Percentiles rank a stretch among this genome's conserved stretches.
Conservation (phyloP, 768 basidiomycete species). For the Trametes cingulata region DNA sequence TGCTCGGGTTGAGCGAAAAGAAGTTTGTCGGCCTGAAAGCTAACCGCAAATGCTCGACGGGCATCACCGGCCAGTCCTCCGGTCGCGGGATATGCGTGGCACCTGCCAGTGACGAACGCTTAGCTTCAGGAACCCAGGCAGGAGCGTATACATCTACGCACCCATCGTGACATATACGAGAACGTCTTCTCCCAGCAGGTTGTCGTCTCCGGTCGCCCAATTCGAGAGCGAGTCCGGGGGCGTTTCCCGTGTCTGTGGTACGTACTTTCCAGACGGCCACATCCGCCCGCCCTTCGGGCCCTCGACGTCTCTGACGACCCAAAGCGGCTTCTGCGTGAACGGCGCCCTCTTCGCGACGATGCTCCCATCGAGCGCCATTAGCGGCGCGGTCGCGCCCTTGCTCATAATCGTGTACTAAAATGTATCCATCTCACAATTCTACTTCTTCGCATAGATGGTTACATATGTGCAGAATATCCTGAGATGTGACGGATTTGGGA, state of each 20-base stretch:
- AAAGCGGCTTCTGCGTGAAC: conserved; percentile 72
- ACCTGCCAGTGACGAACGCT: conserved; percentile 39
- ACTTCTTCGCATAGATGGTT: too few relatives aligned
- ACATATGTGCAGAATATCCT: too few relatives aligned
- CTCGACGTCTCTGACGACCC: conserved; percentile 80
- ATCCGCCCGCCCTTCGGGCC: conserved; percentile 57
- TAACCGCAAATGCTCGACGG: conserved; percentile 70
- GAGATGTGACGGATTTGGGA: too few relatives aligned
- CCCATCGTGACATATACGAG: conserved; percentile 78
- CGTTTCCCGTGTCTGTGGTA: conserved; percentile 74
- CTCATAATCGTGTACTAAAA: conserved; percentile 65
- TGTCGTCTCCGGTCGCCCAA: conserved; percentile 69
- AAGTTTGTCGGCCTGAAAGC: conserved; percentile 82
- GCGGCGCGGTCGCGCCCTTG: conserved; percentile 65
- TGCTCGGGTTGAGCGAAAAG: conserved; percentile 83
- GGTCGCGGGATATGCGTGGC: conserved; percentile 83
- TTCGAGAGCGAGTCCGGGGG: conserved; percentile 71
- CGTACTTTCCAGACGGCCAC: conserved; percentile 88
- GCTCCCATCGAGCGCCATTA: conserved; percentile 65
- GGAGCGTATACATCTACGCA: conserved; percentile 32
- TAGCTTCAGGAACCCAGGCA: neutral
- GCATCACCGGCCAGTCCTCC: conserved; percentile 94
- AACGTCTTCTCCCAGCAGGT: conserved; percentile 75
- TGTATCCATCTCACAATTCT: too few relatives aligned
- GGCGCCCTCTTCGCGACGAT: conserved; percentile 74